Evolutionary conservation across 345 rosid species (phyloP), one percentile per base, ranked within the genome.

Genomic region (Syzygium aqueum): DNA sequence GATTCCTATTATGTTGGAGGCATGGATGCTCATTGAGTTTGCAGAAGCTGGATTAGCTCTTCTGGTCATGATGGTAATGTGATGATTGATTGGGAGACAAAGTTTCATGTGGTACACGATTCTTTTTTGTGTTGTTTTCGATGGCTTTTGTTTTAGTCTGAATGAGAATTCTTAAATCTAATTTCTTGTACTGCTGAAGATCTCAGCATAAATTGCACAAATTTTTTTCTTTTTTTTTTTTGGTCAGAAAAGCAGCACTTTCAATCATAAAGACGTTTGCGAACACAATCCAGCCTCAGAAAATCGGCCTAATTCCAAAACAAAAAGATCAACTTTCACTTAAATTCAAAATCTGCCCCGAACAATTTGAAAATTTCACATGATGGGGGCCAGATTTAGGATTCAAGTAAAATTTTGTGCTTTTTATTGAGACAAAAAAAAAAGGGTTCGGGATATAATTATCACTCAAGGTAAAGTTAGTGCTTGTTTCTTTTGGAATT

Each of bases 291-390:
- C 15, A 59, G 30, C 7, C 25, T 59, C 7, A 25, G 65, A 59
- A 59, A 59, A 59, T 43, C 46, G 7, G 46, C 46, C 46, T 43
- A 43, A 43, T 43, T 43, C 46, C 46, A 43, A 43, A 43, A 43
- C 1, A 43, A 43, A 43, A 43, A 43, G 46, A 43, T 4, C 7
- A 43, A 43, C 1, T 5, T 43, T 43, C 46, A 43, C 46, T 43
- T 5, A 43, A 43, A 43, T 43, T 7, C 7, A 7, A 43, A 43
- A 43, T 43, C 7, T 43, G 0, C 0, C 46, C 1, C 1, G 7
- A 43, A 43, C 3, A 43, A 43, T 43, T 43, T 43, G 46, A 43
- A 40, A 43, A 43, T 43, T 43, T 43, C 46, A 43, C 7, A 43
- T 43, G 1, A 43, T 1, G 7, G 46, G 3, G 46, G 46, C 46